Base-by-base conservation (phyloP, 1,139 yeast species). In the Pichia sp. region DNA sequence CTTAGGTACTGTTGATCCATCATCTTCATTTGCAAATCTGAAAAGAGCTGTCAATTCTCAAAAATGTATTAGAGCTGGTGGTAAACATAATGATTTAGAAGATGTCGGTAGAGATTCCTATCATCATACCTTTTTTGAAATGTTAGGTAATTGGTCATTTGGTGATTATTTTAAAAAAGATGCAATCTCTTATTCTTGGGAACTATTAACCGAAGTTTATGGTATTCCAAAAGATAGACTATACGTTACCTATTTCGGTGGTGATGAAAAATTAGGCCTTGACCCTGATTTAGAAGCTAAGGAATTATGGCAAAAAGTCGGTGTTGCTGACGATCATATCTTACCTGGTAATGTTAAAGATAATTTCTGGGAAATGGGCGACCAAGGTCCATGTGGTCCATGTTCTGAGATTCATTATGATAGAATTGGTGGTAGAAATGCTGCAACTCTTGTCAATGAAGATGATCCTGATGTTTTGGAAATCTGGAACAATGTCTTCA, bases 281-380 rank as follows among this genome's bases (percentile, higher is more conserved):
- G 88, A 81, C 61, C 90, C 98, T 22, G 99, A 92, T 73, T 73
- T 86, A 54, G 98, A 92, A 70, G 97, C 98, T 49, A 86, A 85
- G 66, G 72, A 85, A 58, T 72, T 81, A 55, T 92, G 99, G 99
- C 70, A 74, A 55, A 78, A 76, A 36, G 85, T 84, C 39, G 99
- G 99, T 57, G 95, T 92, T 50, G 77, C 82, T 30, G 96, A 87
- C 57, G 92, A 84, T 65, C 97, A 89, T 65, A 90, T 92, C 59
- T 73, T 92, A 57, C 96, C 97, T 24, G 99, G 98, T 50, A 73
- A 82, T 56, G 86, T 82, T 48, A 74, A 82, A 65, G 99, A 92
- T 67, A 92, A 92, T 72, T 92, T 92, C 68, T 92, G 99, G 99
- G 99, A 94, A 73, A 92, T 92, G 99, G 99, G 99, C 59, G 99